Evolutionary conservation across 2,329 filamentous ascomycete genomes (phyloP), one percentile per base, ranked within the genome.

Genomic region (Waltergamsia citrina): DNA sequence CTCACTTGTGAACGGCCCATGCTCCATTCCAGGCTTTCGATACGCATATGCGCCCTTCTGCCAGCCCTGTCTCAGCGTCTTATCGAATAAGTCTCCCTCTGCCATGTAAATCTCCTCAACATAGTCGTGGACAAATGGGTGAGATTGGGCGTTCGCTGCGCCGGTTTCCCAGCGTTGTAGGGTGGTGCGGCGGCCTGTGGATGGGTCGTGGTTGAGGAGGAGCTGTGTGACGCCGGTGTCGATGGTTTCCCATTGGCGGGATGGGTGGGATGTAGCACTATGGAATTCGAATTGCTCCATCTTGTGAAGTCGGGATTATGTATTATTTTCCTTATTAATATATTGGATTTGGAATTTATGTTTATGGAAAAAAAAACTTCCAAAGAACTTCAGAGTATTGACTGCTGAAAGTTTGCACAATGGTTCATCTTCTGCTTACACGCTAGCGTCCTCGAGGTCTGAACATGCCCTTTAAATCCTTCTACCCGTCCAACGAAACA

Each of bases 51-150:
- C 47, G 24, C 57, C 56, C 31, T 50, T 47, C 10, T 47, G 38
- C 51, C 52, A 62, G 7, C 46, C 40, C 33, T 49, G 41, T 14
- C 35, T 39, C 7, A 57, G 43, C 12, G 44, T 46, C 25, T 46
- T 41, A 41, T 60, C 56, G 37, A 47, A 48, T 34, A 61, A 37
- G 26, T 54, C 53, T 11, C 55, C 56, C 22, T 56, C 49, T 12
- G 54, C 41, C 25, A 61, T 45, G 37, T 48, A 59, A 32, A 60
- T 56, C 32, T 60, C 57, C 33, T 62, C 59, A 27, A 55, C 46
- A 32, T 54, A 61, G 16, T 52, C 43, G 33, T 63, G 57, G 17
- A 50, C 49, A 22, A 59, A 57, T 17, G 44, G 33, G 18, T 49
- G 36, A 14, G 43, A 36, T 6, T 44, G 41, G 7, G 46, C 44